Evolutionary conservation across 176 grass and related monocot genomes (phyloP), one percentile per base, ranked within the genome.

Genomic region (Oryza glaberrima): DNA sequence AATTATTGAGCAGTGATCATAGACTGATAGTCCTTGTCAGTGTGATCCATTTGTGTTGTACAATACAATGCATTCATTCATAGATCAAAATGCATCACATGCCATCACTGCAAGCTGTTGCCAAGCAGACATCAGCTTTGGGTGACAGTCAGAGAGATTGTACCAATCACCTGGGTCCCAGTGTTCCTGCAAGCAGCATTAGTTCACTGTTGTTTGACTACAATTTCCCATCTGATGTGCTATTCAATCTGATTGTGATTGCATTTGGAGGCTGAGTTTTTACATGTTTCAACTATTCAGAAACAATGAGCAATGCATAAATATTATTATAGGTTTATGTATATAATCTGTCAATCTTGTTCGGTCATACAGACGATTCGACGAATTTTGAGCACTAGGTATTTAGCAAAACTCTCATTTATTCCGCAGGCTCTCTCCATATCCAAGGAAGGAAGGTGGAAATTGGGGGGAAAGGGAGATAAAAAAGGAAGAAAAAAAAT

Each of bases 321-420:
- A 69, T 46, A 80, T 48, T 48, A 38, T 6, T 40, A 73, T 41
- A 74, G 69, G 40, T 87, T 87, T 79, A 74, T 79, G 22, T 65
- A 76, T 83, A 77, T 78, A 40, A 28, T 83, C 6, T 58, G 19
- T 19, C 54, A 58, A 58, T 58, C 69, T 75, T n/a, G 83, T 76
- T 72, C 70, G 64, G 35, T 87, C 87, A 73, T 80, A 91, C 89
- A 81, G 76, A 76, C 20, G 83, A 91, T 82, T 91, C 85, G 76
- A 84, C 81, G 71, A 87, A 76, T 73, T 80, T 91, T 70, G 85
- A 80, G 70, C 81, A 68, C 76, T 81, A 81, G 65, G 38, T 84
- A 91, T 41, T 76, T 75, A 87, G 85, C 78, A 83, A 84, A 91
- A 91, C 72, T 81, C 81, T 83, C 81, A 30, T 77, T 91, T 87